These are phyloP conservation scores for Pinus tabuliformis DNA, from an alignment of 75 land plant species.

Conservation along the genomic window DNA sequence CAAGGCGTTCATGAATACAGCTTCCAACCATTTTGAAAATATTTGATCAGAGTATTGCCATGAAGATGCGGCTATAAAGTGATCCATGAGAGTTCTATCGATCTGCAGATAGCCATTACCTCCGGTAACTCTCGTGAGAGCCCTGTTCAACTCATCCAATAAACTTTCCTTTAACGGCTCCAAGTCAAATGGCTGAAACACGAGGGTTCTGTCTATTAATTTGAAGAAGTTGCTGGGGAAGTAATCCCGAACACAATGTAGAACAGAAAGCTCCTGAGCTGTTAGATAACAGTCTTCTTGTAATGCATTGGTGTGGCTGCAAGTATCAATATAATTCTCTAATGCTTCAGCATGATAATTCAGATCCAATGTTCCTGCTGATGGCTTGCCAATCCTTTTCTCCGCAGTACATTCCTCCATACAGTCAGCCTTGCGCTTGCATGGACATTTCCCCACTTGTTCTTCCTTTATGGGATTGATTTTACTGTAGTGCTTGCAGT, in stretches of 20 bases:
- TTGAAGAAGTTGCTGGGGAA: constrained; percentile 15
- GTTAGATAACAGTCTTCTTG: constrained; percentile 4
- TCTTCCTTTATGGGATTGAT: not conserved
- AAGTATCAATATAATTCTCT: not conserved
- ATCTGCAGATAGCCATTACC: too few species aligned
- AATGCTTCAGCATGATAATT: not conserved
- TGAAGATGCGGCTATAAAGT: too few species aligned
- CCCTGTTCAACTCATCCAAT: too few species aligned
- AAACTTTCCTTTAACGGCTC: constrained; percentile 16
- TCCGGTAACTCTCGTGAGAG: too few species aligned
- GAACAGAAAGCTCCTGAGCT: not conserved
- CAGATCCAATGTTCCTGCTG: not conserved
- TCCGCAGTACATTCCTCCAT: not conserved
- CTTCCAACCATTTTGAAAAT: too few species aligned
- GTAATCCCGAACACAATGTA: not conserved
- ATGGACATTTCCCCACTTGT: too few species aligned
- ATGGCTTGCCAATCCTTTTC: too few species aligned
- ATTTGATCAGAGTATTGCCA: too few species aligned
- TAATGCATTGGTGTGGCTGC: not conserved
- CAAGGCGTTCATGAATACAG: too few species aligned
- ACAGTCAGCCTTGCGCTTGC: not conserved
- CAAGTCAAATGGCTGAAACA: constrained; percentile 56
- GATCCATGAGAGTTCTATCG: too few species aligned
- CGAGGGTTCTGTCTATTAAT: constrained; percentile 21
- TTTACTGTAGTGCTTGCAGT: not conserved